Evolutionary conservation across 2,329 filamentous ascomycete species (phyloP).

Genomic region (Fusarium poae): DNA sequence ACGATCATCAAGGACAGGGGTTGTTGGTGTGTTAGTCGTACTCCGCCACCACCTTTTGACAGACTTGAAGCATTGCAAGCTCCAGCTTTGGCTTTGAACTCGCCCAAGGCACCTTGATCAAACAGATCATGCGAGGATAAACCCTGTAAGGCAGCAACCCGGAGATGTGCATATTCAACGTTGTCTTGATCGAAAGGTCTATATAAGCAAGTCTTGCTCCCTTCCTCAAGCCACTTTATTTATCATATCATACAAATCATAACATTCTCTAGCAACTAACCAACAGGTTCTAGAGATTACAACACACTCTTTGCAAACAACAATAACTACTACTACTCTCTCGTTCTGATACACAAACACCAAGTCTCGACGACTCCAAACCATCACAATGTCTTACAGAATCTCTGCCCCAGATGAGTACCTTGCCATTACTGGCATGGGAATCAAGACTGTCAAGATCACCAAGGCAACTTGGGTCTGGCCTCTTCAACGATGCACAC

Average conservation of each 20-base stretch:
- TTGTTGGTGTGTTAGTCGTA: neutral
- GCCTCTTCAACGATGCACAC: slow-evolving; percentile 76
- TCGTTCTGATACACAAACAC: neutral
- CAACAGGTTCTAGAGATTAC: slow-evolving; percentile 15
- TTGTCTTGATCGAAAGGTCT: neutral
- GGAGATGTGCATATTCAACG: slow-evolving; percentile 4
- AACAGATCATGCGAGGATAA: neutral
- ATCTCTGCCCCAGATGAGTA: slow-evolving; percentile 84
- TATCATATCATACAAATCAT: slow-evolving; percentile 1
- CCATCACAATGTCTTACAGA: slow-evolving; percentile 68
- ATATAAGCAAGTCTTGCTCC: slow-evolving; percentile 28
- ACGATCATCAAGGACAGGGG: slow-evolving; percentile 8
- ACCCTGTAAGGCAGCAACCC: slow-evolving; percentile 15
- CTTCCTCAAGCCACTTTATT: slow-evolving; percentile 7
- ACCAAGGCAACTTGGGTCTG: slow-evolving; percentile 81
- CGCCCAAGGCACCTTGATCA: slow-evolving; percentile 19
- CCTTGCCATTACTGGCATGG: slow-evolving; percentile 86
- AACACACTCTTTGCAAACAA: slow-evolving; percentile 22
- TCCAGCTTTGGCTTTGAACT: neutral
- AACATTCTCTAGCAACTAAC: slow-evolving; percentile 10
- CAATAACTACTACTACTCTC: neutral
- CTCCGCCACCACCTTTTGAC: slow-evolving; percentile 25
- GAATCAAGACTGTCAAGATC: slow-evolving; percentile 79
- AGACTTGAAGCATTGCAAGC: slow-evolving; percentile 1
- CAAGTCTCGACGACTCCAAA: neutral